Evolutionary conservation across 2,329 filamentous ascomycete genomes (phyloP), one percentile per base, ranked within the genome.

Genomic region (Claviceps maximensis): DNA sequence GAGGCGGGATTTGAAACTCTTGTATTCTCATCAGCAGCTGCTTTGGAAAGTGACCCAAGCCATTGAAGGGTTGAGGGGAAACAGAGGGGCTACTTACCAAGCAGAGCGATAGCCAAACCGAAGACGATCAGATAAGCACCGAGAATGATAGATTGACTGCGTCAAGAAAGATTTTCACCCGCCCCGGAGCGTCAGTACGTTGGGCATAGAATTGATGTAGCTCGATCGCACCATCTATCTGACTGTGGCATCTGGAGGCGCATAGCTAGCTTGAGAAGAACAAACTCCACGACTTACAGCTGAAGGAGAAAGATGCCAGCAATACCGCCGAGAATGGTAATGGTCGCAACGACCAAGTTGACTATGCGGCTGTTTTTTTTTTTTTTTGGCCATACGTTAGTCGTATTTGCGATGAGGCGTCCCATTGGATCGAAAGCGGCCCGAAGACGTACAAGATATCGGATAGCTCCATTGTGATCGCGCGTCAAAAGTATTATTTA

Each of bases 1-100:
- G 90, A 55, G 90, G 88, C 50, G 93, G 91, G 62, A 96, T 91
- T 71, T 95, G 86, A 74, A 97, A 95, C 72, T 98, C 93, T 48
- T 27, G 29, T 77, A 62, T 38, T 12, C 12, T 38, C 52, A 58
- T 68, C 57, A 67, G 62, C 41, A 42, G 45, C 31, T 46, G 25
- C 42, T 19, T 40, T 41, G 38, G 33, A 13, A 13, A 1, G 50
- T 42, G 27, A 31, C 36, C 33, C 8, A 10, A n/a, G n/a, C n/a
- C n/a, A n/a, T n/a, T n/a, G n/a, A n/a, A n/a, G n/a, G n/a, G n/a
- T 23, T 10, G 9, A 50, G 15, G 1, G 41, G 54, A 25, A 15
- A 3, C 8, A 42, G 40, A 21, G 42, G 17, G 10, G 27, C 27
- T 13, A 29, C 64, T 38, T 71, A 78, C 76, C 76, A 61, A 89